A percentile compares a stretch with the other conserved stretches of the same genome.
Evolutionary conservation across 2,329 filamentous ascomycete genomes (phyloP).

Genomic region (Botrytis elliptica): DNA sequence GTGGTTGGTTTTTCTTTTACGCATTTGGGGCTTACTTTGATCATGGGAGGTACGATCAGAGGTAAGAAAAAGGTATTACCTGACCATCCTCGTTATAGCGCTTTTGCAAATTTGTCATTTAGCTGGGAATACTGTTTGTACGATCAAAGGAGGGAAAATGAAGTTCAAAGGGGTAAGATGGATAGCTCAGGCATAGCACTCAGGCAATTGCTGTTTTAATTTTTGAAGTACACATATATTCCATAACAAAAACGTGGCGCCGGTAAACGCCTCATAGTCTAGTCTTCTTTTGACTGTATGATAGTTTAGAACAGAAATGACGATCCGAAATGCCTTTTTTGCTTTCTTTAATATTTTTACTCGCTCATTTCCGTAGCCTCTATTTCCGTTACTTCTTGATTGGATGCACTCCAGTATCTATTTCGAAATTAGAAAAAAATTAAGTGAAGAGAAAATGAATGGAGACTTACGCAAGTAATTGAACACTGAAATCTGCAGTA

Average conservation of each 20-base stretch:
- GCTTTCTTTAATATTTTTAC: constrained; percentile 34
- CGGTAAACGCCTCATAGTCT: constrained; percentile 37
- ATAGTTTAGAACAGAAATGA: constrained; percentile 30
- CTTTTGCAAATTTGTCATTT: constrained; percentile 24
- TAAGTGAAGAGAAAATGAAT: background rate
- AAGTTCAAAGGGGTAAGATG: constrained; percentile 34
- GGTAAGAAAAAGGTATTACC: constrained; percentile 46
- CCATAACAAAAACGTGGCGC: constrained; percentile 35
- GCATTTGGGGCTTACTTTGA: constrained; percentile 28
- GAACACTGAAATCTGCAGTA: constrained; percentile 85
- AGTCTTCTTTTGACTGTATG: constrained; percentile 35
- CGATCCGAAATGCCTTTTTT: constrained; percentile 21
- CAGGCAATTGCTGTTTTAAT: constrained; percentile 35
- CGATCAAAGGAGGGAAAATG: constrained; percentile 30
- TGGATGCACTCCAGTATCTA: constrained; percentile 63
- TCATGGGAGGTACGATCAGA: constrained; percentile 53
- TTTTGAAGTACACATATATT: constrained; percentile 25
- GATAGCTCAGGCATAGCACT: constrained; percentile 30
- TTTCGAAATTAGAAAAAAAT: constrained; percentile 25
- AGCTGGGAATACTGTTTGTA: constrained; percentile 34
- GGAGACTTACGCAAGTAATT: constrained; percentile 67
- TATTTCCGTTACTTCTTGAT: constrained; percentile 58
- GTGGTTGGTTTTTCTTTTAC: constrained; percentile 20
- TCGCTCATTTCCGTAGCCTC: constrained; percentile 44
- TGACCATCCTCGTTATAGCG: constrained; percentile 32